A percentile compares a stretch with the other conserved stretches of the same genome.
Evolutionary conservation across 192 early-diverging fungal species (phyloP).

Genomic region (Umbelopsis vinacea): DNA sequence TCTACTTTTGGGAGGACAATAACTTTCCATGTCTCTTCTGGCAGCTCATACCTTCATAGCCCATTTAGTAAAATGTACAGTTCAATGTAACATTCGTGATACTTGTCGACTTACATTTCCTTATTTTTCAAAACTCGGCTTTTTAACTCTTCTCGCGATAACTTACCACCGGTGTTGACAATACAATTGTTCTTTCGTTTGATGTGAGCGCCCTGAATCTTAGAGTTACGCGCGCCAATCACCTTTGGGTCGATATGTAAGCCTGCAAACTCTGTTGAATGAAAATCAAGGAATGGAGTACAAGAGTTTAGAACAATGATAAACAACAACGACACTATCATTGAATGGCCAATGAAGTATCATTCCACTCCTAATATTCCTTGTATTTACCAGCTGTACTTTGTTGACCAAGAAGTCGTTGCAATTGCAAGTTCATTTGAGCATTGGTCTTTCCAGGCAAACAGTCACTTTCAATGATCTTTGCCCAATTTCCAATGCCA

Average conservation of each 20-base stretch:
- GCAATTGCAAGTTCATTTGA: slow-evolving; percentile 95
- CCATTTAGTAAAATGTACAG: background rate
- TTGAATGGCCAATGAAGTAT: background rate
- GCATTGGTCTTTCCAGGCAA: slow-evolving; percentile 96
- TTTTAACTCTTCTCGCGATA: slow-evolving; percentile 75
- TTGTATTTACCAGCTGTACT: slow-evolving; percentile 77
- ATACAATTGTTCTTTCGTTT: slow-evolving; percentile 95
- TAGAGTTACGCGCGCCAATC: slow-evolving; percentile 86
- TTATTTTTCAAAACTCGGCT: slow-evolving; percentile 72
- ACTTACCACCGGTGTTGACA: slow-evolving; percentile 82
- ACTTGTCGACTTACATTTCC: slow-evolving; percentile 57
- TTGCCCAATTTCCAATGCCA: slow-evolving; percentile 95
- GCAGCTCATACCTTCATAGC: slow-evolving; percentile 65
- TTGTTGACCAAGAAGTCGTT: slow-evolving; percentile 94
- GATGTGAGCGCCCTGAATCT: slow-evolving; percentile 81
- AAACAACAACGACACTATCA: too few relatives aligned
- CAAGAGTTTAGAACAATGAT: too few relatives aligned
- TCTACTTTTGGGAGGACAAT: slow-evolving; percentile 77
- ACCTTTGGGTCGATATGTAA: slow-evolving; percentile 88
- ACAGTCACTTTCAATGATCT: slow-evolving; percentile 88
- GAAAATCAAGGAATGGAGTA: background rate
- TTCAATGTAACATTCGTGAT: background rate
- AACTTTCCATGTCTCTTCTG: slow-evolving; percentile 66
- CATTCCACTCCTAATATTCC: too few relatives aligned
- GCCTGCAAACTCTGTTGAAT: slow-evolving; percentile 77